Evolutionary conservation across 192 early-diverging fungal species (phyloP), one percentile per base, ranked within the genome.

Genomic region (Podila minutissima): DNA sequence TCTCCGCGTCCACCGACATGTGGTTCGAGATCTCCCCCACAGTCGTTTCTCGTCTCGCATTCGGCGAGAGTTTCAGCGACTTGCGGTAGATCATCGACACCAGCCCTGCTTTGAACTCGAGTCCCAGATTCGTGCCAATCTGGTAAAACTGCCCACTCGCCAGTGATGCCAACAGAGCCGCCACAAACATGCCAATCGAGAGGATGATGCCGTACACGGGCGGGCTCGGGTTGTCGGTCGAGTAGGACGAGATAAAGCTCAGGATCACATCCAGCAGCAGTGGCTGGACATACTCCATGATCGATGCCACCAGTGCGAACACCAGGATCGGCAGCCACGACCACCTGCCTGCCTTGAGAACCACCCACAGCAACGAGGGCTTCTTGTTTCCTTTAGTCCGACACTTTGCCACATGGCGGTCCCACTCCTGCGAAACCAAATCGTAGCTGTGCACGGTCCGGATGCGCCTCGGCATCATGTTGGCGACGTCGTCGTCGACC

Each of bases 31-130:
- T 83, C 24, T 85, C 79, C 0, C 84, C 84, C 3, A 77, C 62
- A 11, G 71, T 85, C 8, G 71, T 57, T 28, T 67, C 69, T 17
- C 72, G 32, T 20, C 71, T 70, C 7, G 74, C 74, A 2, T 64
- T 67, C 0, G 84, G 81, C 5, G 73, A 75, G 0, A 85, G 67
- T 11, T 60, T 64, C 12, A 85, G 67, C 0, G 79, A 64, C 49
- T 85, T 85, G 5, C 67, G 74, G 51, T 85, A 85, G 32, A 85
- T 70, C 53, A 82, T 69, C 8, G 78, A 82, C 0, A 66, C 73
- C 50, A 85, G 32, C 0, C 74, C 84, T 0, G 71, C 67, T 58
- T 74, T 72, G 48, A 85, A 35, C 28, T 70, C 64, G 41, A 84
- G 64, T 0, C 68, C 68, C 0, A 71, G 26, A 32, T 79, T 77